These are phyloP conservation scores for Microsporum canis DNA, from an alignment of 2,329 filamentous ascomycete genomes.

Conservation along the genomic window DNA sequence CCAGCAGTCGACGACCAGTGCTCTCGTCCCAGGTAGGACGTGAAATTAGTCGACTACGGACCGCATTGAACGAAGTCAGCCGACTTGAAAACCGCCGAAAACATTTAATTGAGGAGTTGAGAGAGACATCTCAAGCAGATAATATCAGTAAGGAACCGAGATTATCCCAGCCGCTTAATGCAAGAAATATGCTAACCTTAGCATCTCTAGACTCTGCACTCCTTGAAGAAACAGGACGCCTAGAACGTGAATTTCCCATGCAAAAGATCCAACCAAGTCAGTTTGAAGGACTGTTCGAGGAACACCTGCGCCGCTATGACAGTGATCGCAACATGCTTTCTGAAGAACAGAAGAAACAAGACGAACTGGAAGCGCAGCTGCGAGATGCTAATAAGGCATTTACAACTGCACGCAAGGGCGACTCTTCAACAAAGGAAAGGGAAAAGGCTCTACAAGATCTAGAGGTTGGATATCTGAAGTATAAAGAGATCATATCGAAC, in stretches of 20 bases:
- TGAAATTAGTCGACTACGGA: constrained; percentile 64
- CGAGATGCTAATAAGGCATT: constrained; percentile 70
- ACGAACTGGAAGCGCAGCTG: constrained; percentile 56
- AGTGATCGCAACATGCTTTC: constrained; percentile 59
- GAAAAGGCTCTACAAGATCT: constrained; percentile 78
- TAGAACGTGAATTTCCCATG: constrained; percentile 77
- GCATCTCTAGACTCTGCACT: constrained; percentile 53
- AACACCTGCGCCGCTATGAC: constrained; percentile 70
- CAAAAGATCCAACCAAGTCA: constrained; percentile 76
- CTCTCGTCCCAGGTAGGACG: constrained; percentile 72
- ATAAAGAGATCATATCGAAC: constrained; percentile 90
- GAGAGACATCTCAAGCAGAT: constrained; percentile 70
- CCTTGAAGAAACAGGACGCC: constrained; percentile 65
- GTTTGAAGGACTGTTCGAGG: constrained; percentile 84
- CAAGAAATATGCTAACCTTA: background rate
- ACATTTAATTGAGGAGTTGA: constrained; percentile 66
- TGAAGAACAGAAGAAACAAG: constrained; percentile 65
- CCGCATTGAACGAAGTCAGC: constrained; percentile 71
- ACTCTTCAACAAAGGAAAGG: constrained; percentile 58
- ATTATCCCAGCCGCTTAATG: background rate
- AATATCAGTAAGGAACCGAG: constrained; percentile 55
- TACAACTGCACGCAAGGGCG: constrained; percentile 56
- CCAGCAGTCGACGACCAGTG: constrained; percentile 65
- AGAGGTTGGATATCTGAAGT: constrained; percentile 87
- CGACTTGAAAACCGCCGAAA: constrained; percentile 70